These are phyloP conservation scores for Xylaria scruposa DNA, from an alignment of 495 filamentous ascomycete genomes.

Conservation along the genomic window DNA sequence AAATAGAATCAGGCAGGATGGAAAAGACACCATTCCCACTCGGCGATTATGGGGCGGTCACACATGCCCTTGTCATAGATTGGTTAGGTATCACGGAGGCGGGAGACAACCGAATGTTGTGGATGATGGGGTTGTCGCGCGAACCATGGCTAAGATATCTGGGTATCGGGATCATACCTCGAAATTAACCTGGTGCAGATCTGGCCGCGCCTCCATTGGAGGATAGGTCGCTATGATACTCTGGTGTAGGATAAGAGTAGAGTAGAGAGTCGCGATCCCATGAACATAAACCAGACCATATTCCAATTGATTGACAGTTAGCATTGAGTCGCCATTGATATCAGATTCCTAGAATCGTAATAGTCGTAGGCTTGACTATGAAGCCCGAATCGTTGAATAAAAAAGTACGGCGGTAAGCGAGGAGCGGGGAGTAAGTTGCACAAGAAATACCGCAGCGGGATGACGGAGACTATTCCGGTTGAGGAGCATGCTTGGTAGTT, in stretches of 20 bases:
- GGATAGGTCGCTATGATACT: not conserved
- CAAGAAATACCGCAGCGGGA: conserved; percentile 1
- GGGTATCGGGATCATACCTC: conserved; percentile 17
- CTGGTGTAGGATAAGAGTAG: not conserved
- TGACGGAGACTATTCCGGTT: conserved; percentile 11
- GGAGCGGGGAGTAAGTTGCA: conserved; percentile 5
- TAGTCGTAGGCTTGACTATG: not conserved
- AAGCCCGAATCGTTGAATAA: not conserved
- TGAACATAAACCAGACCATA: not conserved
- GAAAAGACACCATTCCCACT: not conserved
- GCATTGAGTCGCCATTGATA: not conserved
- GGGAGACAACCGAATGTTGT: not conserved
- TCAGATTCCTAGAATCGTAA: not conserved
- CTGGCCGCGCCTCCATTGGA: conserved; percentile 3
- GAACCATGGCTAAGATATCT: conserved; percentile 13
- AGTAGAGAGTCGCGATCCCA: not conserved
- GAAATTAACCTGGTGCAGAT: not conserved
- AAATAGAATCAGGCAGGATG: not conserved
- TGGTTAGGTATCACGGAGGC: conserved; percentile 3
- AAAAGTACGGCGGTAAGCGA: not conserved
- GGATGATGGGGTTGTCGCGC: conserved; percentile 19
- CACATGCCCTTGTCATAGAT: not conserved
- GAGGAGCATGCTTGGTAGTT: not conserved
- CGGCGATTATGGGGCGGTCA: not conserved
- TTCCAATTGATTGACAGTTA: not conserved